A percentile compares a stretch with the other conserved stretches of the same genome.
Conservation (phyloP, 148 eudicot genomes). For the Rhododendron kiyosumense region DNA sequence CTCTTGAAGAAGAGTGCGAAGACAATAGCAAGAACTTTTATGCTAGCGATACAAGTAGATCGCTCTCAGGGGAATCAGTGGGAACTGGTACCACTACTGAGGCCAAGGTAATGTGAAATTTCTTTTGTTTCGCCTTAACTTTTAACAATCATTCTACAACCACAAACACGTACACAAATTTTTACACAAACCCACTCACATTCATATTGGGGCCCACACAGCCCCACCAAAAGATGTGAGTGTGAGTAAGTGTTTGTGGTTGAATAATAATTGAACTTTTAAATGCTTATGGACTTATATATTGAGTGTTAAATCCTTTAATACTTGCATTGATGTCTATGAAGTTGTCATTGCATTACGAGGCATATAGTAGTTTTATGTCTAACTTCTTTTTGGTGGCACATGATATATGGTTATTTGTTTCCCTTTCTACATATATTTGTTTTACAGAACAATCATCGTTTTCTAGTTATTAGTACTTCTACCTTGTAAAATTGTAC, state of each 20-base stretch:
- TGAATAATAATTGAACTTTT: not conserved
- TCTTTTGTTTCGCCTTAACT: not conserved
- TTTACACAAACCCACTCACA: no score
- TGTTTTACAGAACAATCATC: not conserved
- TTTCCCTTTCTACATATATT: not conserved
- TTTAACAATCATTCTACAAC: not conserved
- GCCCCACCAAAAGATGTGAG: no score
- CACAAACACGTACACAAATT: no score
- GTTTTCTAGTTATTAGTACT: not conserved
- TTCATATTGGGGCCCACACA: no score
- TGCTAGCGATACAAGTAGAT: slow-evolving; percentile 38
- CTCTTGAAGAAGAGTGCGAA: slow-evolving; percentile 62
- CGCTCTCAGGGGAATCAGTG: slow-evolving; percentile 37
- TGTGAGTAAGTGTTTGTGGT: no score
- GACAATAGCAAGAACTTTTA: slow-evolving; percentile 40
- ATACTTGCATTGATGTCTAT: not conserved
- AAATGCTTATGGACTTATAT: not conserved
- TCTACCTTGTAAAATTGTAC: not conserved
- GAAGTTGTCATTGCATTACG: not conserved
- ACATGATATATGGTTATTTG: not conserved
- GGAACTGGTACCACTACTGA: slow-evolving; percentile 28
- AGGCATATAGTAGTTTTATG: not conserved
- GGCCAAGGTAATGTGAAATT: slow-evolving; percentile 29
- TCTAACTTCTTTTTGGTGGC: not conserved
- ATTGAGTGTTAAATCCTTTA: not conserved